phyloP scores from a whole-genome alignment of 495 filamentous ascomycete genomes.

The Aspergillus funiculosus region DNA sequence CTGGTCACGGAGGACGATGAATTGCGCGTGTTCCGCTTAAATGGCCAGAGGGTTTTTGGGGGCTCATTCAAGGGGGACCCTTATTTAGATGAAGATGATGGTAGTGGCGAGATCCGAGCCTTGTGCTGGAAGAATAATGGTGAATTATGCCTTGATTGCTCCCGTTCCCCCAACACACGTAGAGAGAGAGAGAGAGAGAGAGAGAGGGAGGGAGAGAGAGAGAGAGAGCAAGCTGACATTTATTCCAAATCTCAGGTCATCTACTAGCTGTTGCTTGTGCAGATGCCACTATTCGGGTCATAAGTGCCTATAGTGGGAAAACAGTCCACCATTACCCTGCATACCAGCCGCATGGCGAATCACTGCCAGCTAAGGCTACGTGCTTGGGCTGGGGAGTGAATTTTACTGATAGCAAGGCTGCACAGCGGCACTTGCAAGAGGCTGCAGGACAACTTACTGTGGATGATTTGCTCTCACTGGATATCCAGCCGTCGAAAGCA shows the following conservation, averaged over 20 bases:
- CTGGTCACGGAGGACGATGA: constrained; percentile 61
- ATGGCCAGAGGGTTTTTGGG: constrained; percentile 64
- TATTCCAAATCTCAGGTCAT: constrained; percentile 44
- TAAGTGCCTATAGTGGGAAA: constrained; percentile 71
- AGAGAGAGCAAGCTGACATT: no score
- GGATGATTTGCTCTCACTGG: constrained; percentile 40
- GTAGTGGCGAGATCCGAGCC: constrained; percentile 46
- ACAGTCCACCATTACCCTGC: constrained; percentile 61
- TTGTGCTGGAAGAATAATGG: constrained; percentile 78
- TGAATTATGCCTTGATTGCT: constrained; percentile 27
- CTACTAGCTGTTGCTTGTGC: constrained; percentile 73
- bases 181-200: no score
- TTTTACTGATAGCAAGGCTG: constrained; percentile 51
- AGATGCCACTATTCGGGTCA: constrained; percentile 62
- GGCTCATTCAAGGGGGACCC: constrained; percentile 43
- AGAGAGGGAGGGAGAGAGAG: no score
- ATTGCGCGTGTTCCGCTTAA: constrained; percentile 60
- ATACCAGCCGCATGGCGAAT: constrained; percentile 21
- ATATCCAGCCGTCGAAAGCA: constrained; percentile 35
- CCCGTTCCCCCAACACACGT: no score
- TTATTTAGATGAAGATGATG: constrained; percentile 45
- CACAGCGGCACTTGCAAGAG: constrained; percentile 38
- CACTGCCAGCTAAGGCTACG: constrained; percentile 40
- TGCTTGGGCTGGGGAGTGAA: constrained; percentile 73
- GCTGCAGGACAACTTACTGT: constrained; percentile 36